Percentiles rank a stretch among this genome's conserved stretches.
These are phyloP conservation scores for Hymenochaete sp. DNA, from an alignment of 1,284 basidiomycete genomes.

Conservation along the genomic window DNA sequence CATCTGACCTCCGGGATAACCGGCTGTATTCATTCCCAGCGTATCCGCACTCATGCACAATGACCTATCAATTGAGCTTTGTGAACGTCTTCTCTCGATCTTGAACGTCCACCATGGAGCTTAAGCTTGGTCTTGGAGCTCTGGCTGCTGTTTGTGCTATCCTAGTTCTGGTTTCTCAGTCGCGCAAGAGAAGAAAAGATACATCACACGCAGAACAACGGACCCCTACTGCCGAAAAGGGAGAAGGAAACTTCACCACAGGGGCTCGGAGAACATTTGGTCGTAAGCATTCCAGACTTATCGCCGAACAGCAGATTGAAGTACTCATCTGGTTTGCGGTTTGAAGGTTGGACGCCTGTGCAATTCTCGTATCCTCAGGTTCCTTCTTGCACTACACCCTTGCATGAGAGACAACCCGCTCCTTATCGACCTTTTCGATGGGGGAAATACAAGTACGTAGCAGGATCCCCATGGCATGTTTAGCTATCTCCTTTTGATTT, in stretches of 20 bases:
- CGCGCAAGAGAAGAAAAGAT: background rate
- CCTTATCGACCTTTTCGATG: constrained; percentile 57
- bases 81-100: background rate
- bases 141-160: background rate
- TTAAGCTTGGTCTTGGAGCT: background rate
- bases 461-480: constrained; percentile 23
- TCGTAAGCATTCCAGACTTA: constrained; percentile 5
- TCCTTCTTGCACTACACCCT: constrained; percentile 17
- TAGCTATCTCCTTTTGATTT: constrained; percentile 1
- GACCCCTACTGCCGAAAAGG: background rate
- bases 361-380: constrained; percentile 45
- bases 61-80: background rate
- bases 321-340: background rate
- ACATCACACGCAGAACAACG: background rate
- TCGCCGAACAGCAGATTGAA: background rate
- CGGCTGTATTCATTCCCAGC: background rate
- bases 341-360: constrained; percentile 40
- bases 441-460: constrained; percentile 60
- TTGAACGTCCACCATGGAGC: constrained; percentile 1
- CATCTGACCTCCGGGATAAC: background rate
- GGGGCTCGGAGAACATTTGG: background rate
- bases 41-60: background rate
- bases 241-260: background rate
- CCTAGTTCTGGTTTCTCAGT: background rate
- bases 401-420: constrained; percentile 24